phyloP scores from a whole-genome alignment of 2,329 filamentous ascomycete genomes.

The Cladophialophora immunda region DNA sequence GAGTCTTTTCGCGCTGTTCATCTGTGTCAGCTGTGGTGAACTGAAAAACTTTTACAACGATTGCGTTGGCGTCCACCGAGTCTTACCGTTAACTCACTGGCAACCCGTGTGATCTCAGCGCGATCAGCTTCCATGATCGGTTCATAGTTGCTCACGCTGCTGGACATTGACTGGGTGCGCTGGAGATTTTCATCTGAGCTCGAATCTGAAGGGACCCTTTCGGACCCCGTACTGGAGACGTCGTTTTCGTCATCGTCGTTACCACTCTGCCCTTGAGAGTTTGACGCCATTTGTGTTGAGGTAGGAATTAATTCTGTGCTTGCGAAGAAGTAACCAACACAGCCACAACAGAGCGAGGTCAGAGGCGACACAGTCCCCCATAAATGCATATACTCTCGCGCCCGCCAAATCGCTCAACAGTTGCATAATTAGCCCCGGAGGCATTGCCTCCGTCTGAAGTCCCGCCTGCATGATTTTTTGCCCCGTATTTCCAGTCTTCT shows the following conservation, averaged over 20 bases:
- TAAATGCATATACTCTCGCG: background rate
- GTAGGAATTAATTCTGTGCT: background rate
- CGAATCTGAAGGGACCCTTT: background rate
- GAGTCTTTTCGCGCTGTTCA: constrained; percentile 7
- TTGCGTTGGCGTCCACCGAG: background rate
- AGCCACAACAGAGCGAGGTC: background rate
- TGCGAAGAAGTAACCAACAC: background rate
- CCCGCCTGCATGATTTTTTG: background rate
- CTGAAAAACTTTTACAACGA: background rate
- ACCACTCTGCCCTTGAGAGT: background rate
- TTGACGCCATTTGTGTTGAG: background rate
- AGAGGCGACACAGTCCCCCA: background rate
- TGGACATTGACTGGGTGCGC: constrained; percentile 1
- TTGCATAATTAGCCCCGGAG: background rate
- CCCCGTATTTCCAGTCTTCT: constrained; percentile 1
- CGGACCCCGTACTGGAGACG: background rate
- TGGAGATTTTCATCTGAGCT: background rate
- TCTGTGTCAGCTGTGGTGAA: background rate
- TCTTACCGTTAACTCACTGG: constrained; percentile 10
- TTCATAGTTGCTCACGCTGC: constrained; percentile 8
- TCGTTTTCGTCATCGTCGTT: background rate
- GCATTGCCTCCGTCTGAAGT: background rate
- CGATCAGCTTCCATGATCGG: constrained; percentile 12
- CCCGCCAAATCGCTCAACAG: background rate
- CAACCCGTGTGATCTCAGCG: constrained; percentile 15